These are phyloP conservation scores for Porogramme epimiltina DNA, from an alignment of 1,284 basidiomycete species.

Conservation along the genomic window DNA sequence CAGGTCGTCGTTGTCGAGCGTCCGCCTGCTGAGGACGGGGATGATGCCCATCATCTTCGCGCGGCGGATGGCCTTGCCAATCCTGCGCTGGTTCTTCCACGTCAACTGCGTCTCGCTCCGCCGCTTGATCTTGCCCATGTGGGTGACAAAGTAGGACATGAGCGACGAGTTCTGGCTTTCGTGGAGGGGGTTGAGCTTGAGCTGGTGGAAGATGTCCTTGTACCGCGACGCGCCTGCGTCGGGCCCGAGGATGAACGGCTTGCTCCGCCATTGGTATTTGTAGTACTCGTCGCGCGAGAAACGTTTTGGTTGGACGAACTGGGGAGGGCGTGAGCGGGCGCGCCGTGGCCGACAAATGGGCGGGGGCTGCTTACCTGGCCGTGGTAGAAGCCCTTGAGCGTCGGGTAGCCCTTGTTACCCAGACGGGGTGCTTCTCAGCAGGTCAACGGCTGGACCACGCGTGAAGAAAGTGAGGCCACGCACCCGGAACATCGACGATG, in stretches of 20 bases:
- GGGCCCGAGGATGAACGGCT: conserved; percentile 50
- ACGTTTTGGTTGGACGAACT: conserved; percentile 35
- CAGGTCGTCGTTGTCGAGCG: conserved; percentile 3
- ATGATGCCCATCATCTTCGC: conserved; percentile 94
- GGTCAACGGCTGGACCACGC: neutral
- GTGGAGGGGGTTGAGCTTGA: conserved; percentile 69
- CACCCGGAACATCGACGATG: conserved; percentile 6
- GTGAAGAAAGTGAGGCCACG: neutral
- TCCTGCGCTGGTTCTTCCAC: conserved; percentile 75
- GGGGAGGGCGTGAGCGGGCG: neutral
- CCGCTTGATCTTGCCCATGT: conserved; percentile 84
- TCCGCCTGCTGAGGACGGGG: conserved; percentile 57
- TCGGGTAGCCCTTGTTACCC: conserved; percentile 2
- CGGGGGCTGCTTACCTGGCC: neutral
- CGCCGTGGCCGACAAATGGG: neutral
- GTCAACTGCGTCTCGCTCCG: conserved; percentile 79
- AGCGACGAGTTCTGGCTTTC: conserved; percentile 71
- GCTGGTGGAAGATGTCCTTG: conserved; percentile 70
- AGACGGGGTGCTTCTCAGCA: neutral
- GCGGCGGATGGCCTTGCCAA: conserved; percentile 89
- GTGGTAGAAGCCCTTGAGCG: conserved; percentile 13
- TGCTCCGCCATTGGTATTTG: conserved; percentile 20
- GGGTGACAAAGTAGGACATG: conserved; percentile 69
- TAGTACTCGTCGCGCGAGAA: conserved; percentile 24
- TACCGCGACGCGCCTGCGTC: conserved; percentile 48